Evolutionary conservation across 805 yeast genomes (phyloP).

Genomic region (Jamesozyma rosinii): DNA sequence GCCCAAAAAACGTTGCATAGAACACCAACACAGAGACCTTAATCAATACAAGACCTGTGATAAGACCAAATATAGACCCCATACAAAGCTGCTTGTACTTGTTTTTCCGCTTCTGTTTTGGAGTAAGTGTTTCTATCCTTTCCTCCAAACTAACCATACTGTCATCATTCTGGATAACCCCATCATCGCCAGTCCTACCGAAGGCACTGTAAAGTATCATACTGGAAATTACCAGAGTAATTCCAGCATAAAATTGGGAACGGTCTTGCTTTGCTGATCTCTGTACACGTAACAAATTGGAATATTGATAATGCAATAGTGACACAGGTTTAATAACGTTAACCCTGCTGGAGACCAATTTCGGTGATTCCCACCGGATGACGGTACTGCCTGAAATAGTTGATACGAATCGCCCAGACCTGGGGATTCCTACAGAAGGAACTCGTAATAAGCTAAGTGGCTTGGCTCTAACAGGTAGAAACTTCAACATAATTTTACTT

Average conservation of each 20-base stretch:
- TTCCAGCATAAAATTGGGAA: not conserved
- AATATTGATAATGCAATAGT: too few relatives aligned
- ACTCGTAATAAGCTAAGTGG: not conserved
- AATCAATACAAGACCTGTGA: slow-evolving; percentile 22
- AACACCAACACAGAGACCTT: slow-evolving; percentile 21
- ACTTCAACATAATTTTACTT: not conserved
- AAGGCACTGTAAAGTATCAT: not conserved
- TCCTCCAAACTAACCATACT: not conserved
- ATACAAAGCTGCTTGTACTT: slow-evolving; percentile 21
- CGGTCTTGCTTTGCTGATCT: not conserved
- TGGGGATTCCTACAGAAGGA: not conserved
- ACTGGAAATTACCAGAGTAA: not conserved
- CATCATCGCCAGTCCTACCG: not conserved
- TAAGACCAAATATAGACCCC: slow-evolving; percentile 24
- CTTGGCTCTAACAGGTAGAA: not conserved
- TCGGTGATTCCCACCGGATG: too few relatives aligned
- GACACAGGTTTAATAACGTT: too few relatives aligned
- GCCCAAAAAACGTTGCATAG: slow-evolving; percentile 15
- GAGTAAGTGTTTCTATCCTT: not conserved
- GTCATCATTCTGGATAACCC: not conserved
- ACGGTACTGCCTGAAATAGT: not conserved
- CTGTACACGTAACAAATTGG: too few relatives aligned
- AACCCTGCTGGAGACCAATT: too few relatives aligned
- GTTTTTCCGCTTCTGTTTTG: slow-evolving; percentile 1
- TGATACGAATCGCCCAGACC: not conserved